phyloP scores from a whole-genome alignment of 176 grass and related monocot genomes.

The Phoenix dactylifera region DNA sequence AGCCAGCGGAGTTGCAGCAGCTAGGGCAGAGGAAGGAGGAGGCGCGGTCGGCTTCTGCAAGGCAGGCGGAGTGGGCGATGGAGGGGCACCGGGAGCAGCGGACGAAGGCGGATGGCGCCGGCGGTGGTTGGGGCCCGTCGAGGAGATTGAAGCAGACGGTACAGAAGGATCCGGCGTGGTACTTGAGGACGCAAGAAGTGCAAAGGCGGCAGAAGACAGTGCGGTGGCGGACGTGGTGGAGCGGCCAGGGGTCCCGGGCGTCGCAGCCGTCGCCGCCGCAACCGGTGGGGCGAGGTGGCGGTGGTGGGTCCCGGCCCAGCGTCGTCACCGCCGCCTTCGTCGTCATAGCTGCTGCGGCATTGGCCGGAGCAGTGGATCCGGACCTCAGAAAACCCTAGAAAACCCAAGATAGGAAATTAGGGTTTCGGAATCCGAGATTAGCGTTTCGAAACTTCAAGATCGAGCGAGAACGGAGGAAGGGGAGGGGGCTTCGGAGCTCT shows the following conservation, averaged over 20 bases:
- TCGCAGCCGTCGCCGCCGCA: conserved; percentile 70
- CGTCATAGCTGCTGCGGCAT: conserved; percentile 1
- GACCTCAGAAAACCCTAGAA: too few species aligned
- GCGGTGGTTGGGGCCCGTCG: neutral
- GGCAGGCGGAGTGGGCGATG: conserved; percentile 31
- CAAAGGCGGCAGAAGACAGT: conserved; percentile 72
- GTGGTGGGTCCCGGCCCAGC: neutral
- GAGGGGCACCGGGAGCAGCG: conserved; percentile 51
- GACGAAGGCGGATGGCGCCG: conserved; percentile 22
- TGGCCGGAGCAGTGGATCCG: too few species aligned
- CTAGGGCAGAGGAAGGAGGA: conserved; percentile 38
- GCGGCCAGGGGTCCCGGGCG: conserved; percentile 70
- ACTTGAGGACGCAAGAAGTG: conserved; percentile 79
- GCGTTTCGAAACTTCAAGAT: too few species aligned
- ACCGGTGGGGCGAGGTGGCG: conserved; percentile 5
- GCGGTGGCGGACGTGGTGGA: conserved; percentile 74
- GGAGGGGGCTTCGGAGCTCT: too few species aligned
- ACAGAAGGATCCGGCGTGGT: conserved; percentile 61
- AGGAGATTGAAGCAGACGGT: conserved; percentile 64
- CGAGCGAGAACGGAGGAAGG: too few species aligned
- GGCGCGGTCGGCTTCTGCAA: neutral
- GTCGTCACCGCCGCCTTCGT: conserved; percentile 1
- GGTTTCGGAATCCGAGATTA: too few species aligned
- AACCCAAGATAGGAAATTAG: too few species aligned
- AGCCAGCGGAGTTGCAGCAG: conserved; percentile 34